Base-by-base conservation (phyloP, 1,139 yeast species). In the Blastobotrys apis region DNA sequence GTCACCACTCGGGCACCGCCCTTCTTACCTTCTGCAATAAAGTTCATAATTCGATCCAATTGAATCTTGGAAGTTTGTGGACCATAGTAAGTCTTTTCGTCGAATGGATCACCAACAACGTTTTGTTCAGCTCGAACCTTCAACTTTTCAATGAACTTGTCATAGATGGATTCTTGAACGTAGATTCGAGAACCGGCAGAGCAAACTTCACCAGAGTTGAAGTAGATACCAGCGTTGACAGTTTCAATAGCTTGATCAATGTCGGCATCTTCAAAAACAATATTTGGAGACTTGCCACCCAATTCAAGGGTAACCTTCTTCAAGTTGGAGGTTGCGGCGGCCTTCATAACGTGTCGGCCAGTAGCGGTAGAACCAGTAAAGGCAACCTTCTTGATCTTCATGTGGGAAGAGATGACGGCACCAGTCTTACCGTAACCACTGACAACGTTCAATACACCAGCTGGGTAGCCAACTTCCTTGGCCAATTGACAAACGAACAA, bases 291-390 rank as follows among this genome's bases (percentile, higher is more conserved):
- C 69, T 82, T 82, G 63, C 90, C 90, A 60, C 90, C 90, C 59
- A 82, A 77, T 70, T 82, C 90, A 60, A 82, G 74, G 33, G 90
- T 81, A 44, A 81, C 83, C 71, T 82, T 82, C 73, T 82, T 82
- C 65, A 81, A 71, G 67, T 78, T 78, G 33, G 84, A 74, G 32
- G 29, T 26, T 39, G 88, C 84, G 57, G 87, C 84, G 55, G 79
- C 74, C 62, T 72, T 74, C 84, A 83, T 77, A 56, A 84, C 80
- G 58, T 69, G 71, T 60, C 82, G 80, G 62, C 94, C 94, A 54
- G 84, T 80, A 47, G 80, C 82, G 48, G 94, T 84, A 25, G 94
- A 84, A 57, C 94, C 94, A 41, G 94, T 84, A 68, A 84, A 84
- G 20, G 94, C 92, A 59, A 84, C 75, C 74, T 84, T 84, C 68